These are phyloP conservation scores for Croton laevigatus DNA, from an alignment of 441 rosid genomes.

Conservation along the genomic window DNA sequence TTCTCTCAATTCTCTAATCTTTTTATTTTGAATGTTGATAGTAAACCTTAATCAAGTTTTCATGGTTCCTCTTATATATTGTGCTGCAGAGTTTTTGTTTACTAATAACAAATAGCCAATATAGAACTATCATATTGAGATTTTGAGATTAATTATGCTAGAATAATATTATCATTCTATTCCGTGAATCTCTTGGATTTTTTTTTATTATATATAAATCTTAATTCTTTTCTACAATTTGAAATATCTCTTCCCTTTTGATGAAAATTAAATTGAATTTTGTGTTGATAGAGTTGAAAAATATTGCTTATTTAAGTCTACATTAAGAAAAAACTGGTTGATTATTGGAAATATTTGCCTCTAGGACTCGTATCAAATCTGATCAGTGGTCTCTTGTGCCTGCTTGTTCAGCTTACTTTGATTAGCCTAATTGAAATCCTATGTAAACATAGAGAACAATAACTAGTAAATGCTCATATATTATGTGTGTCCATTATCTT, in stretches of 20 bases:
- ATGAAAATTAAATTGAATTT: no score
- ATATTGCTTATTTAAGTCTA: no score
- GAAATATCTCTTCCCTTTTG: no score
- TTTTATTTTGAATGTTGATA: background rate
- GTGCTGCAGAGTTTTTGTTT: background rate
- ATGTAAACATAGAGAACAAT: no score
- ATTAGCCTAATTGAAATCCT: background rate
- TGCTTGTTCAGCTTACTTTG: background rate
- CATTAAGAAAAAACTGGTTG: background rate
- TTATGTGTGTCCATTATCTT: background rate
- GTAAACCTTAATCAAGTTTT: background rate
- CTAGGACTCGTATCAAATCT: background rate
- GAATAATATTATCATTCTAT: background rate
- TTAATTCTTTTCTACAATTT: no score
- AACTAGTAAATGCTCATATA: background rate
- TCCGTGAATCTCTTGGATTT: no score
- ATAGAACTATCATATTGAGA: background rate
- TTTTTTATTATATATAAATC: no score
- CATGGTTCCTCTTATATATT: background rate
- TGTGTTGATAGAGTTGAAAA: no score
- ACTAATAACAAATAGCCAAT: background rate
- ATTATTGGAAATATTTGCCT: background rate
- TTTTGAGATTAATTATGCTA: background rate
- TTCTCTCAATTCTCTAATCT: no score
- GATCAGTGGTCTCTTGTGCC: background rate